These are phyloP conservation scores for Tolypocladium cylindrosporum DNA, from an alignment of 2,329 filamentous ascomycete species.

Conservation along the genomic window DNA sequence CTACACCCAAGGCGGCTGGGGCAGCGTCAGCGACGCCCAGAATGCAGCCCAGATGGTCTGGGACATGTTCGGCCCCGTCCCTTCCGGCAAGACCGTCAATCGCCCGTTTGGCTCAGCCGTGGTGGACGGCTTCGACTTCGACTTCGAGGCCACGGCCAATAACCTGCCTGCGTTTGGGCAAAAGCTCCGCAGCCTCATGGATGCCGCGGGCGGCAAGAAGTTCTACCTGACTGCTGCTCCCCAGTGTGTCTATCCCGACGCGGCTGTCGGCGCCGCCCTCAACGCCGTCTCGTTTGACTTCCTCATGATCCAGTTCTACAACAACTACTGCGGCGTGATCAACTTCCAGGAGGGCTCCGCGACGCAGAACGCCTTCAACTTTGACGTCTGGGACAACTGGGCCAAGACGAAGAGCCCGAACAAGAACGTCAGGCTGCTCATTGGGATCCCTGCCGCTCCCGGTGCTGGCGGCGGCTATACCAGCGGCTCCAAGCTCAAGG, in stretches of 20 bases:
- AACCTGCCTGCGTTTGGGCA: constrained; percentile 54
- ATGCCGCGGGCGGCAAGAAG: constrained; percentile 40
- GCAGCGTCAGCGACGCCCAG: constrained; percentile 37
- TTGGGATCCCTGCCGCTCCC: constrained; percentile 49
- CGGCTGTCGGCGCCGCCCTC: constrained; percentile 46
- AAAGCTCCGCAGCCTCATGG: constrained; percentile 45
- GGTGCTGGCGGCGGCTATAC: constrained; percentile 48
- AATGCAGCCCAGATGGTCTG: constrained; percentile 54
- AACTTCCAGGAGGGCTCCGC: constrained; percentile 33
- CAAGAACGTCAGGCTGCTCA: constrained; percentile 47
- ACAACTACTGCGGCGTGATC: constrained; percentile 54
- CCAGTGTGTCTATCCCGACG: constrained; percentile 58
- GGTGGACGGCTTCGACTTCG: constrained; percentile 69
- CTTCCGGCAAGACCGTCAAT: constrained; percentile 29
- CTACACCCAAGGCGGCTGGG: constrained; percentile 59
- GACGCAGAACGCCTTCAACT: constrained; percentile 48
- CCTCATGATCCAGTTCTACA: constrained; percentile 57
- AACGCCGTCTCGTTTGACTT: constrained; percentile 48
- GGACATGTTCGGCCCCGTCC: constrained; percentile 57
- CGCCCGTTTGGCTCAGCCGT: constrained; percentile 58
- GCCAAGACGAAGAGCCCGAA: constrained; percentile 46
- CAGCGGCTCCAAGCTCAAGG: constrained; percentile 30
- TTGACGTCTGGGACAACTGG: constrained; percentile 56
- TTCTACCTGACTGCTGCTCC: constrained; percentile 57
- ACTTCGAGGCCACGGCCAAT: constrained; percentile 52